Evolutionary conservation across 495 filamentous ascomycete species (phyloP), one percentile per base, ranked within the genome.

Genomic region (Hypoxylon perforatum): DNA sequence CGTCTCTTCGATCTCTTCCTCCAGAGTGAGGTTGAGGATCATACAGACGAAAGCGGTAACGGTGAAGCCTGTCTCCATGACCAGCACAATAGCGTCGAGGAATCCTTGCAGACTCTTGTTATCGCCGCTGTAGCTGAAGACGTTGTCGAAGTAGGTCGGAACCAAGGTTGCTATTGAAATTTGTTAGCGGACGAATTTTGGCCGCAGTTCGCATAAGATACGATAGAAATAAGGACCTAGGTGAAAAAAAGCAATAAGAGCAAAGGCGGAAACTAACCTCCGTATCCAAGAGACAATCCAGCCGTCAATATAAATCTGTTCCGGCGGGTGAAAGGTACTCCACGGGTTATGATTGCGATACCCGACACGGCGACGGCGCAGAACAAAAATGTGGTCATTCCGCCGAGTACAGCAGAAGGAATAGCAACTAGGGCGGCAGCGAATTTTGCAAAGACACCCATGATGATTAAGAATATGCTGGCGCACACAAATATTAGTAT

Each of bases 331-430:
- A 96, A 96, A 2, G 88, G 86, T 4, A 91, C 83, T 47, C 77
- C 78, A 8, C 88, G 89, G 21, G 87, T 80, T 70, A 95, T 92
- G 67, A 97, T 96, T 45, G 92, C 86, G 59, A 97, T 86, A 67
- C 94, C 94, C 1, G 91, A 95, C 14, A 96, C 87, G 15, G 91
- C 90, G 22, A 97, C 94, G 8, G 91, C 84, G 61, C 83, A 85
- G 80, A 97, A 97, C 14, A 97, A 82, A 78, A 97, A 97, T 1
- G 92, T 94, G 0, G 94, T 97, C 92, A 97, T 96, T 28, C 94
- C 94, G 51, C 93, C 93, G 4, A 97, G 81, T 0, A 96, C 92
- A 1, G 94, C 67, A 23, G 84, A 78, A 0, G 94, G 94, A 65
- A 97, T 97, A 39, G 92, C 81, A 9, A 94, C 90, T 1, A 97